These are phyloP conservation scores for Strobilomyces echinocephalus DNA, from an alignment of 768 basidiomycete species.

Conservation along the genomic window DNA sequence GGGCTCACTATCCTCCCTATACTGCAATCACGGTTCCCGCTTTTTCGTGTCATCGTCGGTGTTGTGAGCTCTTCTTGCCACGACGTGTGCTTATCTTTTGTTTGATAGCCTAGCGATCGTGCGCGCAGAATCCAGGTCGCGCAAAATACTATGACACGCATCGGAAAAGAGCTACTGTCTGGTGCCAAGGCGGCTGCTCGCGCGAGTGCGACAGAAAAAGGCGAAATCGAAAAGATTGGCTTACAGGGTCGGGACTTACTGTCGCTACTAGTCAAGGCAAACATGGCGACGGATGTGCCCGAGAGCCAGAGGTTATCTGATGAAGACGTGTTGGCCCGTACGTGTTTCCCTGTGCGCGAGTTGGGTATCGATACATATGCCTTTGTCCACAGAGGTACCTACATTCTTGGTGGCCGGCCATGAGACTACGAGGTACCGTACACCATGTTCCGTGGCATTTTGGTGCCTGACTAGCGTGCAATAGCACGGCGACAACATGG, in stretches of 20 bases:
- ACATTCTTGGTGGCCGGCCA: constrained; percentile 59
- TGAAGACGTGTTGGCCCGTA: constrained; percentile 55
- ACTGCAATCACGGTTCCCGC: constrained; percentile 34
- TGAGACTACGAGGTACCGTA: constrained; percentile 47
- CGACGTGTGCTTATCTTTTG: background rate
- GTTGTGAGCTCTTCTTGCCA: background rate
- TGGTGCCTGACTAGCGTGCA: background rate
- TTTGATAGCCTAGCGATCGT: constrained; percentile 21
- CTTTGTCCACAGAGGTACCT: constrained; percentile 43
- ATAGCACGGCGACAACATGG: constrained; percentile 47
- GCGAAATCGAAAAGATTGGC: constrained; percentile 32
- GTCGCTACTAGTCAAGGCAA: constrained; percentile 30
- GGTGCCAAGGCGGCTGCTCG: constrained; percentile 43
- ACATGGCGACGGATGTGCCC: too few relatives aligned
- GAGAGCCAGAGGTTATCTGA: constrained; percentile 35
- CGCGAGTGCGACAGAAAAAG: constrained; percentile 20
- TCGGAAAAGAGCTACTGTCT: constrained; percentile 45
- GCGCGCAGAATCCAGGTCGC: constrained; percentile 23
- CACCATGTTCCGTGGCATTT: too few relatives aligned
- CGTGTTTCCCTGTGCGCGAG: constrained; percentile 12
- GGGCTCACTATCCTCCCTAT: constrained; percentile 21
- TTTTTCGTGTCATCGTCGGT: constrained; percentile 39
- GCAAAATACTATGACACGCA: constrained; percentile 40
- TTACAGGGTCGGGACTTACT: constrained; percentile 50
- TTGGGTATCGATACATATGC: background rate